Conservation (phyloP, 192 early-diverging fungal genomes). For the Podochytrium sp. region DNA sequence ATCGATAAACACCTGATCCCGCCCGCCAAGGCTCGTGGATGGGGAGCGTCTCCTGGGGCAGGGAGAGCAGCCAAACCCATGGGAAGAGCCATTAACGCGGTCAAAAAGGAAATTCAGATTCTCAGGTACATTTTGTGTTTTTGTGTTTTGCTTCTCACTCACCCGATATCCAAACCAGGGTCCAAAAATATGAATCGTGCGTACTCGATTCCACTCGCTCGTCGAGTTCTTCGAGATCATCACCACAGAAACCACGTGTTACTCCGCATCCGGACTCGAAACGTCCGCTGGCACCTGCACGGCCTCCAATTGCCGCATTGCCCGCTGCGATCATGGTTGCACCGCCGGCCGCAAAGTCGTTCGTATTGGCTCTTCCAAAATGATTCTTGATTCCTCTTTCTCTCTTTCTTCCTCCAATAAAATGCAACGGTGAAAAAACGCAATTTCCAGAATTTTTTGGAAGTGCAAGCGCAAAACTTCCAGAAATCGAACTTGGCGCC, state of each 20-base stretch:
- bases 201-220: too few species aligned
- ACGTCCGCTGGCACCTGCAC: too few species aligned
- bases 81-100: slow-evolving; percentile 7
- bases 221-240: too few species aligned
- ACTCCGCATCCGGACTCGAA: too few species aligned
- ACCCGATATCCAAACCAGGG: background rate
- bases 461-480: too few species aligned
- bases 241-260: too few species aligned
- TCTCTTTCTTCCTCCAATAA: too few species aligned
- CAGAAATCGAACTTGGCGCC: too few species aligned
- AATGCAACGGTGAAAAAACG: too few species aligned
- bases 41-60: background rate
- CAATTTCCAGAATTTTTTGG: too few species aligned
- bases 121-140: background rate
- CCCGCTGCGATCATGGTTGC: background rate
- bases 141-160: background rate
- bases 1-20: background rate
- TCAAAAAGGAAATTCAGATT: slow-evolving; percentile 13
- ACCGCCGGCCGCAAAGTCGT: background rate
- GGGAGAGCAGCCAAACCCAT: background rate
- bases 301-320: too few species aligned
- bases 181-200: background rate
- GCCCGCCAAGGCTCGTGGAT: background rate
- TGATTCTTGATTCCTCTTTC: too few species aligned
- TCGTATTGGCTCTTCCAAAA: background rate